Evolutionary conservation across 2,329 filamentous ascomycete species (phyloP), one percentile per base, ranked within the genome.

Genomic region (Pseudogymnoascus sp.): DNA sequence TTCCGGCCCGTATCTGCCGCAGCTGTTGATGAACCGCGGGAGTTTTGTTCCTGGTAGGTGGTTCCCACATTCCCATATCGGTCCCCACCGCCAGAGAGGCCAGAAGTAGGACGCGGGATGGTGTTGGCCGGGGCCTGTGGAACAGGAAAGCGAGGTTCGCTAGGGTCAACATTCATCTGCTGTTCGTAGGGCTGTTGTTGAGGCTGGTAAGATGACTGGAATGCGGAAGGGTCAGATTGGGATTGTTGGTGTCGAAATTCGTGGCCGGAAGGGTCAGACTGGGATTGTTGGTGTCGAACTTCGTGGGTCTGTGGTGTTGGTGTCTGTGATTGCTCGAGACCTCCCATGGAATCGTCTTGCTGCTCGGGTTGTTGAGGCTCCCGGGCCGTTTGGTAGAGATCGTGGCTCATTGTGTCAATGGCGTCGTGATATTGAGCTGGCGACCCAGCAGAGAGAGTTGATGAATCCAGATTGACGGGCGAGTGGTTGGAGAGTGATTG

Each of bases 361-460:
- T 67, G 68, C 35, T 70, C 69, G 28, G 38, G n/a, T 28, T 63
- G 64, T 63, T 70, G 69, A 64, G 63, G 67, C 17, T 74, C 68
- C 57, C 75, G 75, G 61, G 79, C 76, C 65, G 77, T 76, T 21
- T 57, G 50, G n/a, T 57, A 57, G 28, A 57, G 50, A 64, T 86
- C 83, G 78, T 82, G 82, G 17, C 74, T 71, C 71, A 74, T 74
- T 19, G 67, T 79, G 70, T 81, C 79, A 69, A 82, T 74, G 64
- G 77, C 76, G 79, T 81, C 78, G 78, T 80, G 79, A 71, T 79
- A 81, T 71, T 81, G 80, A 77, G 76, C 79, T 73, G 77, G 75
- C 65, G 80, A 81, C 76, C 79, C 80, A 71, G 76, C 75, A 57
- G 77, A 77, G 35, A 80, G 70, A 17, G 75, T 79, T 65, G 79